A percentile compares a stretch with the other conserved stretches of the same genome.
phyloP scores from a whole-genome alignment of 148 eudicot genomes.

The Camellia lanceoleosa region DNA sequence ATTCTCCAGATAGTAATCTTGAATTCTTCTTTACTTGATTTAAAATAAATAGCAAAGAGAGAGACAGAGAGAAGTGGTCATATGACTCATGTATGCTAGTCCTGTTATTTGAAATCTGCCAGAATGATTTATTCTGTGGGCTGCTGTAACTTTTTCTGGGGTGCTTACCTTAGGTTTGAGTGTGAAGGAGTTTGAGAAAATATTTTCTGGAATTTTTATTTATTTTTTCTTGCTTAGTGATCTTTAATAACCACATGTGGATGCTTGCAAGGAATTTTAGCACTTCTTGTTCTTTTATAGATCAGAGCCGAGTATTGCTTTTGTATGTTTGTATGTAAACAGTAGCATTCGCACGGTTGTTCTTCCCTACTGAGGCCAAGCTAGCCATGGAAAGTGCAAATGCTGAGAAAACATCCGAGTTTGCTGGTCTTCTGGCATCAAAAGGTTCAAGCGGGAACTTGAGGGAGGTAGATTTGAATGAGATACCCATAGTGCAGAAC shows the following conservation, averaged over 20 bases:
- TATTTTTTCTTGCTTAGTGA: too few species aligned
- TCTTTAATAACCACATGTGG: too few species aligned
- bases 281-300: not conserved
- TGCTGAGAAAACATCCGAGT: slow-evolving; percentile 36
- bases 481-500: slow-evolving; percentile 34
- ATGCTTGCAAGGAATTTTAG: too few species aligned
- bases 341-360: slow-evolving; percentile 46
- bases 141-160: too few species aligned
- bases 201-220: too few species aligned
- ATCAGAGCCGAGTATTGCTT: slow-evolving; percentile 5
- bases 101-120: too few species aligned
- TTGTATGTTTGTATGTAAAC: slow-evolving; percentile 8
- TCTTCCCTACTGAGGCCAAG: slow-evolving; percentile 53
- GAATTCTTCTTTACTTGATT: not conserved
- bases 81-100: too few species aligned
- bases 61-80: too few species aligned
- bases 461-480: slow-evolving; percentile 47
- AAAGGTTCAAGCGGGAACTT: slow-evolving; percentile 38
- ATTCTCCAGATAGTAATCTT: not conserved
- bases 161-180: too few species aligned
- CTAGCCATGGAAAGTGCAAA: slow-evolving; percentile 50
- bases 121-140: too few species aligned
- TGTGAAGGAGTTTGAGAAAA: too few species aligned
- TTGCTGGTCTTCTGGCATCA: slow-evolving; percentile 30
- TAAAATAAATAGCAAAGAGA: too few species aligned